Evolutionary conservation across 495 filamentous ascomycete species (phyloP).

Genomic region (Podospora sp.): DNA sequence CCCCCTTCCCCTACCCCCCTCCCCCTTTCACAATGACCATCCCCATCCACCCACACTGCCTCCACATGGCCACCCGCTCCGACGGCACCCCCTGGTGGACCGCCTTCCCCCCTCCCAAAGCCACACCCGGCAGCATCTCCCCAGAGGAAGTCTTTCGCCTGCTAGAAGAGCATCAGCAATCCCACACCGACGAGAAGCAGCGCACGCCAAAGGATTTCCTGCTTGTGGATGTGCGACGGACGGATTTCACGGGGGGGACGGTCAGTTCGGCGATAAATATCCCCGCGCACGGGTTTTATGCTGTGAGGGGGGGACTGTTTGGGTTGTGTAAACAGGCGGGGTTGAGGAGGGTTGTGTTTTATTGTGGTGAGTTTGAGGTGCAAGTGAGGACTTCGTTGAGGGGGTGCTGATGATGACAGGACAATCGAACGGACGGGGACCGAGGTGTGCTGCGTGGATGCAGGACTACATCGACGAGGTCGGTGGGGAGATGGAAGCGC

Average conservation of each 20-base stretch:
- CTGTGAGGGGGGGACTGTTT: conserved; percentile 42
- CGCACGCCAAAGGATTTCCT: conserved; percentile 23
- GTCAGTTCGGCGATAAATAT: conserved; percentile 45
- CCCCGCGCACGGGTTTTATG: conserved; percentile 53
- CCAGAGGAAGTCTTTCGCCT: conserved; percentile 23
- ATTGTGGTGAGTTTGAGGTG: conserved; percentile 44
- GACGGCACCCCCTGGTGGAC: conserved; percentile 49
- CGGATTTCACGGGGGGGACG: conserved; percentile 37
- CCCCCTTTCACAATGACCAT: conserved; percentile 18
- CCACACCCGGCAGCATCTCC: conserved; percentile 20
- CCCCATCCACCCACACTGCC: conserved; percentile 34
- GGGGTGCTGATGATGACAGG: conserved; percentile 29
- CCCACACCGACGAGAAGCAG: not conserved
- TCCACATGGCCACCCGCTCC: conserved; percentile 31
- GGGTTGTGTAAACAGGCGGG: conserved; percentile 46
- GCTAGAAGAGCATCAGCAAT: conserved; percentile 15
- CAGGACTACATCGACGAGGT: conserved; percentile 44
- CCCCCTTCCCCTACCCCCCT: no score
- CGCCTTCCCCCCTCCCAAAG: conserved; percentile 35
- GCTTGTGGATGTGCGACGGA: conserved; percentile 36
- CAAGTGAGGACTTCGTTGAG: no score
- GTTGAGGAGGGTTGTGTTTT: conserved; percentile 50
- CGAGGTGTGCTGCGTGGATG: conserved; percentile 53
- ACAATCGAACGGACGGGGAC: conserved; percentile 47
- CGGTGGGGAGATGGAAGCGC: conserved; percentile 42